phyloP scores from a whole-genome alignment of 1,139 yeast genomes.

The Tardiomyces blankii region DNA sequence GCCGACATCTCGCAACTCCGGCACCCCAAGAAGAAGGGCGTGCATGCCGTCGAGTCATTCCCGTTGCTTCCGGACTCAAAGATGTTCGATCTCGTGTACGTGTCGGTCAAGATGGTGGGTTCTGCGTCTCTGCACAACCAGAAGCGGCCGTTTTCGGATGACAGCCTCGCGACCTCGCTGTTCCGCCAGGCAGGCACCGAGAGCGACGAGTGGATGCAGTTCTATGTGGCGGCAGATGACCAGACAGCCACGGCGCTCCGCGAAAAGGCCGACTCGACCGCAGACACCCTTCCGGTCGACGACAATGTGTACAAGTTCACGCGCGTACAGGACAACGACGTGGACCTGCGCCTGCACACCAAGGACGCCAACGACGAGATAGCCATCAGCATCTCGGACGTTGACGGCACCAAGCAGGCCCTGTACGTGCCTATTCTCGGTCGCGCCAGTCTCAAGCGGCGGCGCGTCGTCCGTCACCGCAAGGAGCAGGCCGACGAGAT shows the following conservation, averaged over 20 bases:
- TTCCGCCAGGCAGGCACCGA: constrained; percentile 68
- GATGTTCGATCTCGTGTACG: constrained; percentile 67
- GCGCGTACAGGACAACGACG: constrained; percentile 72
- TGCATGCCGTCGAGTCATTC: constrained; percentile 71
- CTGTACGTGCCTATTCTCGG: constrained; percentile 71
- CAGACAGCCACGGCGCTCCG: constrained; percentile 24
- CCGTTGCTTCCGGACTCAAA: constrained; percentile 83
- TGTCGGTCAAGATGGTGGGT: constrained; percentile 66
- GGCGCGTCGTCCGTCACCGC: constrained; percentile 52
- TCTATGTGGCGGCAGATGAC: constrained; percentile 44
- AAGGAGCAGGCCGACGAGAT: constrained; percentile 29
- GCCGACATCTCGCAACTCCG: constrained; percentile 35
- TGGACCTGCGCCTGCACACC: constrained; percentile 43
- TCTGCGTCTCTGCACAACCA: constrained; percentile 50
- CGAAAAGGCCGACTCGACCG: constrained; percentile 17
- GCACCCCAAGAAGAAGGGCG: constrained; percentile 69
- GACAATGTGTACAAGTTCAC: constrained; percentile 43
- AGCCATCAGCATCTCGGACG: constrained; percentile 39
- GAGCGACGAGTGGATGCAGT: constrained; percentile 74
- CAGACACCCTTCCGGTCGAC: constrained; percentile 26
- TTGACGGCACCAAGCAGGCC: constrained; percentile 47
- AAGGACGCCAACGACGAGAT: constrained; percentile 42
- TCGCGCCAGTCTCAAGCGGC: constrained; percentile 69
- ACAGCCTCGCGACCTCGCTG: constrained; percentile 49
- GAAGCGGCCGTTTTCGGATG: constrained; percentile 33